phyloP scores from a whole-genome alignment of 495 filamentous ascomycete genomes.

The Chaetomium fimeti region DNA sequence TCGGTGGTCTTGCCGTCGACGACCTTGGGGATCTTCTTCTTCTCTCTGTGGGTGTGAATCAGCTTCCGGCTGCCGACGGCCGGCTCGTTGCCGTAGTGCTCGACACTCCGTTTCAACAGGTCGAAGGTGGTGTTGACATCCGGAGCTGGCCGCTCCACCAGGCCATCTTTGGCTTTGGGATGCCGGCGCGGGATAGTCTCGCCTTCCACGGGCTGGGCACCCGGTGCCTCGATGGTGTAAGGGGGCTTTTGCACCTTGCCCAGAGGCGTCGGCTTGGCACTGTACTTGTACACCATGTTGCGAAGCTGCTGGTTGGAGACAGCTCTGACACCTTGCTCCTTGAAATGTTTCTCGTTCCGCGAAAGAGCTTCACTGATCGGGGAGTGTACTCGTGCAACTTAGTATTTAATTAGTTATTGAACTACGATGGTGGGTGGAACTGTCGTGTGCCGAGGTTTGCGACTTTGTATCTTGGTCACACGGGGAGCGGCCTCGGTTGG shows the following conservation, averaged over 20 bases:
- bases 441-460: conserved; percentile 1
- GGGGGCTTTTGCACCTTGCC: conserved; percentile 50
- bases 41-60: conserved; percentile 59
- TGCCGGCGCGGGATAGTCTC: conserved; percentile 65
- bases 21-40: conserved; percentile 66
- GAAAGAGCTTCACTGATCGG: no score
- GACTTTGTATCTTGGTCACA: not conserved
- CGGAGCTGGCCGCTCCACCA: conserved; percentile 50
- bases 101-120: conserved; percentile 53
- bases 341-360: not conserved
- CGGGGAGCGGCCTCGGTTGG: conserved; percentile 7
- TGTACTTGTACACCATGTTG: conserved; percentile 8
- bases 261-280: conserved; percentile 36
- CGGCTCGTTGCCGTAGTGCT: conserved; percentile 54
- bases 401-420: no score
- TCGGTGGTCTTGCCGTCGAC: conserved; percentile 60
- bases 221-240: conserved; percentile 56
- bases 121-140: conserved; percentile 59
- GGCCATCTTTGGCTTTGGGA: conserved; percentile 51
- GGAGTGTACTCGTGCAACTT: not conserved
- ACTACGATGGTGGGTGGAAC: not conserved
- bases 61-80: conserved; percentile 59
- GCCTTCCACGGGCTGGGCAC: conserved; percentile 50
- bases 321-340: not conserved
- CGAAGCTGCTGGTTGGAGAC: not conserved